These are phyloP conservation scores for Floccularia luteovirens DNA, from an alignment of 768 basidiomycete species.

Conservation along the genomic window DNA sequence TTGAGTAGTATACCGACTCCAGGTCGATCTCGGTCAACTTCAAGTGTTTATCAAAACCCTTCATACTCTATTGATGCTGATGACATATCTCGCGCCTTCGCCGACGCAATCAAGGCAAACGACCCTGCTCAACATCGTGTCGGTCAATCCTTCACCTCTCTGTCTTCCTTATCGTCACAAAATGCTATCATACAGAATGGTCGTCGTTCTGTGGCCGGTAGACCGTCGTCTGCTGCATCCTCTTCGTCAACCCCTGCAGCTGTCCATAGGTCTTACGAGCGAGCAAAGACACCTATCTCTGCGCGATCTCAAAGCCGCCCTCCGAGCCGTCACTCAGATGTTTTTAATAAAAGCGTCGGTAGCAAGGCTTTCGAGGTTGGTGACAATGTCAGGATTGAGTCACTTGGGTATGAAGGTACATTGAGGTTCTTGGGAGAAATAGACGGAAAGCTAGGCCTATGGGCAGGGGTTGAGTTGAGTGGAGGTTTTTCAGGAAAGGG, in stretches of 20 bases:
- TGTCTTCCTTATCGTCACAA: constrained; percentile 43
- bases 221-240: constrained; percentile 57
- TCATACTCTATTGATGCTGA: constrained; percentile 35
- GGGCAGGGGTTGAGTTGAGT: constrained; percentile 90
- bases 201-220: constrained; percentile 34
- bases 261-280: constrained; percentile 21
- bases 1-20: constrained; percentile 59
- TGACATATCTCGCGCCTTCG: constrained; percentile 64
- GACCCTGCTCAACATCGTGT: constrained; percentile 68
- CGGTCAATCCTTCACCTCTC: constrained; percentile 24
- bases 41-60: constrained; percentile 33
- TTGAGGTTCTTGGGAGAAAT: constrained; percentile 80
- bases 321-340: constrained; percentile 62
- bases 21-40: constrained; percentile 62
- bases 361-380: constrained; percentile 58
- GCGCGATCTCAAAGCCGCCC: constrained; percentile 38
- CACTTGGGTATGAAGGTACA: constrained; percentile 81
- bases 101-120: constrained; percentile 74
- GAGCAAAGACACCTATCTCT: constrained; percentile 46
- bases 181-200: constrained; percentile 37
- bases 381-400: constrained; percentile 81
- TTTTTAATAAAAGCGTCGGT: constrained; percentile 30
- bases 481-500: constrained; percentile 86
- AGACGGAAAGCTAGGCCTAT: constrained; percentile 81
- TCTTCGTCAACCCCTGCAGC: constrained; percentile 32